Conservation (phyloP, 1,139 yeast genomes). For the Geotrichum cucujoidarum region DNA sequence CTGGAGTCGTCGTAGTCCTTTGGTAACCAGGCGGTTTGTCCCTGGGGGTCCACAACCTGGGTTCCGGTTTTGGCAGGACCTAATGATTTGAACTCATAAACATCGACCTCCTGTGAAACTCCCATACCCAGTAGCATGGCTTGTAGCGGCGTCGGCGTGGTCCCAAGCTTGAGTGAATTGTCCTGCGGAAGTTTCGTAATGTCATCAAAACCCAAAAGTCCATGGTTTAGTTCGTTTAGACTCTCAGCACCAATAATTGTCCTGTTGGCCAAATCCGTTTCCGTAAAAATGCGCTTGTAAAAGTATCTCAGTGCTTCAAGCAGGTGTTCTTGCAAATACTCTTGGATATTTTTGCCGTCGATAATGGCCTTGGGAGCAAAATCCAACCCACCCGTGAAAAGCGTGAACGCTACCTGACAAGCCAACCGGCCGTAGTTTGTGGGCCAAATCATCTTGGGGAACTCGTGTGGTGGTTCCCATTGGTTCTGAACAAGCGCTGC, state of each 20-base stretch:
- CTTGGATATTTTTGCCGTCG: slow-evolving; percentile 71
- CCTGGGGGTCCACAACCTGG: slow-evolving; percentile 53
- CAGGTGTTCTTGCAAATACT: slow-evolving; percentile 63
- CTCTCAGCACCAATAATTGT: slow-evolving; percentile 73
- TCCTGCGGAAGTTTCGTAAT: slow-evolving; percentile 28
- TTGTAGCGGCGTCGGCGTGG: slow-evolving; percentile 34
- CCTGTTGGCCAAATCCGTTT: slow-evolving; percentile 47
- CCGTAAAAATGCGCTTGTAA: slow-evolving; percentile 47
- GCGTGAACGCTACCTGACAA: slow-evolving; percentile 74
- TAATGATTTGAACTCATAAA: slow-evolving; percentile 57
- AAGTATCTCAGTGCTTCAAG: slow-evolving; percentile 52
- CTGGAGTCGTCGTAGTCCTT: slow-evolving; percentile 43
- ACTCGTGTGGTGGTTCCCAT: slow-evolving; percentile 32
- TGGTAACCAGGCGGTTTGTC: slow-evolving; percentile 62
- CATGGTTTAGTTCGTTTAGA: slow-evolving; percentile 73
- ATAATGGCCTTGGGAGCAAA: slow-evolving; percentile 67
- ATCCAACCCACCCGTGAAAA: slow-evolving; percentile 69
- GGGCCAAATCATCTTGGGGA: slow-evolving; percentile 78
- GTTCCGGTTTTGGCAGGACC: slow-evolving; percentile 48
- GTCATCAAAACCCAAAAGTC: slow-evolving; percentile 30
- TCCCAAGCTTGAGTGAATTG: slow-evolving; percentile 29
- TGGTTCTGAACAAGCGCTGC: slow-evolving; percentile 73
- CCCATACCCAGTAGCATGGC: slow-evolving; percentile 61
- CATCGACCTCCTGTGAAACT: slow-evolving; percentile 56
- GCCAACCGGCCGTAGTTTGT: slow-evolving; percentile 76